These are phyloP conservation scores for Fraxinus angustifolia DNA, from an alignment of 305 asterid genomes.

Conservation along the genomic window DNA sequence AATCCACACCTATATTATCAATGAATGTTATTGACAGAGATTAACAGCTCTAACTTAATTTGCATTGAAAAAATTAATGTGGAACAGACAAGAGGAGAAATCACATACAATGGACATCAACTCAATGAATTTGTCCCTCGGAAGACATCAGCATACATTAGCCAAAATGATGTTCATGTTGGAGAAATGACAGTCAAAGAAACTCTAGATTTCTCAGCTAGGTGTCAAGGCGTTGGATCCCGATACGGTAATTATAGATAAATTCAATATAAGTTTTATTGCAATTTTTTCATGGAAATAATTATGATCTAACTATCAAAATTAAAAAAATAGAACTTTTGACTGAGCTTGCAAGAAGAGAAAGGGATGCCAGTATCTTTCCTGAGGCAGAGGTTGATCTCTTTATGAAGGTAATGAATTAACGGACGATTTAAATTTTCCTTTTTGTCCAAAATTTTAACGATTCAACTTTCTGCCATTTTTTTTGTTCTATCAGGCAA, in stretches of 20 bases:
- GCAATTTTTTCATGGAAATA: background rate
- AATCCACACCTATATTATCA: background rate
- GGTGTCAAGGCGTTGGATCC: constrained; percentile 64
- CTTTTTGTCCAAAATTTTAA: background rate
- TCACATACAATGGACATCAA: constrained; percentile 54
- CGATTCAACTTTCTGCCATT: background rate
- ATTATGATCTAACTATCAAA: background rate
- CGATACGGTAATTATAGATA: constrained; percentile 39
- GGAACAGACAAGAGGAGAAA: constrained; percentile 47
- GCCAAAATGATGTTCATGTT: constrained; percentile 64
- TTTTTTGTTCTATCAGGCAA: constrained; percentile 37
- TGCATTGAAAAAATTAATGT: constrained; percentile 8
- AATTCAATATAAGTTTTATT: background rate
- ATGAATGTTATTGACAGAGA: background rate
- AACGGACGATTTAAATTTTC: background rate
- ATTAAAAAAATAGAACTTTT: constrained; percentile 34
- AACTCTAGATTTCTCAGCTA: constrained; percentile 59
- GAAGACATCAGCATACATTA: constrained; percentile 58
- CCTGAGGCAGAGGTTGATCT: constrained; percentile 65
- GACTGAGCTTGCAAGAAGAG: constrained; percentile 55
- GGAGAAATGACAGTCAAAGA: constrained; percentile 68
- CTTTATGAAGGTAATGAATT: constrained; percentile 51
- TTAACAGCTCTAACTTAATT: background rate
- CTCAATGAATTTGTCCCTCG: constrained; percentile 56
- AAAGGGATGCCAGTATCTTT: constrained; percentile 47